Base-by-base conservation (phyloP, 768 basidiomycete genomes). In the Rhizopogon roseolus region DNA sequence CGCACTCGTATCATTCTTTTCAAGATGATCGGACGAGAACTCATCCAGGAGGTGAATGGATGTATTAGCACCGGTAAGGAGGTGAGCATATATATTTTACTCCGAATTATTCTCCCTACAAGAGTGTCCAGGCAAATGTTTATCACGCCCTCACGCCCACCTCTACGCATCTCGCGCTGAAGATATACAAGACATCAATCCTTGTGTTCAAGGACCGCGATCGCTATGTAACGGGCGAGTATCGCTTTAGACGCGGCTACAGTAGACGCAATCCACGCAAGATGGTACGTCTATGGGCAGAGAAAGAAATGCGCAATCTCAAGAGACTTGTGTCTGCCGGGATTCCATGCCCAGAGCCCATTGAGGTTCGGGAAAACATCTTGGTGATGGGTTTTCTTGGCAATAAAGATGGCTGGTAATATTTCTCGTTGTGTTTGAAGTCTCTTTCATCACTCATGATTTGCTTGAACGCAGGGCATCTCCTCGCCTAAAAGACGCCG, bases 1-100 rank as follows among this genome's bases (percentile, higher is more conserved):
- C 81, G 97, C n/a, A 99, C 97, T 8, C 75, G 96, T 46, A 76
- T 96, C 37, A 96, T 98, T 34, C 70, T 99, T 46, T 93, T 93
- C 75, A 97, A 97, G 73, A 93, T 98, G 89, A 90, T 97, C 52
- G 90, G 93, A 4, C 77, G 94, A 49, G 94, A 86, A 0, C 65
- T 98, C 14, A 81, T 99, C 13, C 83, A 88, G 51, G 88, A 93
- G 67, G 85, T 99, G 43, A 96, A 98, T 60, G 93, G 95, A 2
- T 98, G 97, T 71, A 85, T 99, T 41, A 94, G 91, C 63, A 98
- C 97, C 0, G 97, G 97, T 28, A 99, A 99, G 78, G 97, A 99
- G 81, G 94, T 91, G 52, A 17, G 78, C 60, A 7, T 2, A 28
- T 54, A 25, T 55, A 48, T 48, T 49, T 53, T 37, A 11, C 45